Evolutionary conservation across 1,284 basidiomycete species (phyloP), one percentile per base, ranked within the genome.

Genomic region (Taiwanofungus camphoratus): DNA sequence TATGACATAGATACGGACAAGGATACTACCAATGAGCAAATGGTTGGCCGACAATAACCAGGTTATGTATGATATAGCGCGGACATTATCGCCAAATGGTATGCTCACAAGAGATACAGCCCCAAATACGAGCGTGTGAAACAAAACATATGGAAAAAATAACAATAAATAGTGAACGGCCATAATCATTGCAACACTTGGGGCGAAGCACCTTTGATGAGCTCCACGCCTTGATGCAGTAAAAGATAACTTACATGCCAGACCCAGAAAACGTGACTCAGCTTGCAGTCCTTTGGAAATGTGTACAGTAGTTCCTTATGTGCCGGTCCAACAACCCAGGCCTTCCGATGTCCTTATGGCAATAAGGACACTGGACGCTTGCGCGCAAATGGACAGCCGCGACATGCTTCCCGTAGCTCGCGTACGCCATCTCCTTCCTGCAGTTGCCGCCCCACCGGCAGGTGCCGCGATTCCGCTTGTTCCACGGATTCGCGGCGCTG

Each of bases 371-470:
- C 18, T 36, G 27, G 3, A 41, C 26, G 35, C 21, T 24, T 6
- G 19, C 21, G 20, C 39, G 39, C 7, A 46, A 23, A 24, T 46
- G 44, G 15, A 46, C 39, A 5, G 34, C 39, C 6, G 44, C 39
- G 27, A 46, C 44, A 32, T 46, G 44, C 39, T 46, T 46, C 7
- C 44, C 44, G 21, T 23, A 41, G 44, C 44, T 46, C 6, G 44
- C 44, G n/a, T 41, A 36, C 11, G 44, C 44, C 44, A 46, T 46
- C 29, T 46, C 39, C 20, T 38, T 41, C 26, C 39, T 29, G 29
- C 44, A 46, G 19, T 27, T 26, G 29, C 39, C 27, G 2, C 29
- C 44, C 44, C 44, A 46, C 15, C 33, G 30, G 22, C 44, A 46
- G 11, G 24, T 5, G 6, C 34, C 44, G 23, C 44, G 30, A 18